Conservation (phyloP, 2,329 filamentous ascomycete species). For the Ascocoryne sarcoides region DNA sequence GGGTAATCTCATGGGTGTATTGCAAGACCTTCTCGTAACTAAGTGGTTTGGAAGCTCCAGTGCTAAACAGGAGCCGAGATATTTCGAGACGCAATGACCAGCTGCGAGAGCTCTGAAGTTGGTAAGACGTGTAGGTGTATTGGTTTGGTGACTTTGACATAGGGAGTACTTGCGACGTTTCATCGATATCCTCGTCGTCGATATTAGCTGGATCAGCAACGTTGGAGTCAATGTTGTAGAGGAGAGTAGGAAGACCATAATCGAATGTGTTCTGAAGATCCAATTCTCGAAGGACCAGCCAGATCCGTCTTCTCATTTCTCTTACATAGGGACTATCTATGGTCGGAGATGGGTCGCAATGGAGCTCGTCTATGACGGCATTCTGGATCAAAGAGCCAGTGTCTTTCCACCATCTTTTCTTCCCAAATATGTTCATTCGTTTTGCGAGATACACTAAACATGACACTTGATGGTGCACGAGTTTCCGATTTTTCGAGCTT, state of each 20-base stretch:
- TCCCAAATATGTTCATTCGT: constrained; percentile 54
- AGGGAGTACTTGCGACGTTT: constrained; percentile 37
- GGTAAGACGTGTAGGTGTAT: constrained; percentile 52
- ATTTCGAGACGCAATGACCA: constrained; percentile 44
- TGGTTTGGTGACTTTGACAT: constrained; percentile 41
- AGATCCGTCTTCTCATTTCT: constrained; percentile 52
- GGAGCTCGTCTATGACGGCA: constrained; percentile 49
- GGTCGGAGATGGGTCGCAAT: constrained; percentile 50
- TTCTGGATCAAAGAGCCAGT: constrained; percentile 48
- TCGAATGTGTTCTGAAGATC: constrained; percentile 55
- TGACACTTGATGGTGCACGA: constrained; percentile 52
- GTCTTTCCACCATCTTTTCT: constrained; percentile 55
- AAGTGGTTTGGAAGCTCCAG: constrained; percentile 44
- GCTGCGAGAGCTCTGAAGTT: constrained; percentile 48
- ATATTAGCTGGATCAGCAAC: constrained; percentile 47
- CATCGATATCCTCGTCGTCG: constrained; percentile 49
- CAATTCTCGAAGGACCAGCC: constrained; percentile 53
- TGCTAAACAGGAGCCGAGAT: constrained; percentile 19
- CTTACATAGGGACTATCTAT: constrained; percentile 45
- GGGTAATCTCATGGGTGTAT: constrained; percentile 51
- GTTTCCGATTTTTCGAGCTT: constrained; percentile 51
- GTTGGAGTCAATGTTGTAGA: constrained; percentile 48
- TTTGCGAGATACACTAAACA: constrained; percentile 53
- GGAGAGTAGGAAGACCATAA: constrained; percentile 48
- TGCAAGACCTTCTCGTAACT: constrained; percentile 55